These are phyloP conservation scores for Anthostomella pinea DNA, from an alignment of 2,329 filamentous ascomycete genomes.

Conservation along the genomic window DNA sequence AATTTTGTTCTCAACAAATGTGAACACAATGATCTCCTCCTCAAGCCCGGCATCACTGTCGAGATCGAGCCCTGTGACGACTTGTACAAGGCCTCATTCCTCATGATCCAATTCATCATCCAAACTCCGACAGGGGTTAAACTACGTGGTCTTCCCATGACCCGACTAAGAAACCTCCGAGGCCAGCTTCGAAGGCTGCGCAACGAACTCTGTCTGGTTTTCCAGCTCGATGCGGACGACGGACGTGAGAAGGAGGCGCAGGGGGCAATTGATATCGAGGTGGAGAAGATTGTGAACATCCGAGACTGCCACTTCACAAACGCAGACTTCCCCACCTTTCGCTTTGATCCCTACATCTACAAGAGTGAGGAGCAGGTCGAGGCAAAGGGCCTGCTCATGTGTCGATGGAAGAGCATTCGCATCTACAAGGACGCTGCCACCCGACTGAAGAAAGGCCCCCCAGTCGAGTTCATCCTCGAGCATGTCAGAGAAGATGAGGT, in stretches of 20 bases:
- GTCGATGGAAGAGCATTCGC: constrained; percentile 35
- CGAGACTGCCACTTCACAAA: constrained; percentile 34
- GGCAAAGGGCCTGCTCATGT: constrained; percentile 31
- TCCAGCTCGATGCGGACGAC: constrained; percentile 27
- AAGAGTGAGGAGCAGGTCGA: constrained; percentile 24
- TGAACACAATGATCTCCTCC: constrained; percentile 9
- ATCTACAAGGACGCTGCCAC: constrained; percentile 25
- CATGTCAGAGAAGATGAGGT: constrained; percentile 28
- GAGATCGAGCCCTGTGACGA: constrained; percentile 15
- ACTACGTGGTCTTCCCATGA: constrained; percentile 30
- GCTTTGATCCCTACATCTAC: constrained; percentile 15
- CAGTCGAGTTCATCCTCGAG: constrained; percentile 23
- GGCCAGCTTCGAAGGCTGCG: constrained; percentile 26
- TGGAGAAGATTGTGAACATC: constrained; percentile 17
- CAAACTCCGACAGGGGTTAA: constrained; percentile 11
- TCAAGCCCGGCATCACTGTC: constrained; percentile 18
- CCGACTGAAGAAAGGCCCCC: constrained; percentile 21
- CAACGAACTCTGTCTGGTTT: constrained; percentile 30
- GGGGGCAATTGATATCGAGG: constrained; percentile 26
- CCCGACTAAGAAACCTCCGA: constrained; percentile 26
- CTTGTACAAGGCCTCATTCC: constrained; percentile 22
- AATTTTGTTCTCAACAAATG: constrained; percentile 6
- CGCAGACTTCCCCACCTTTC: constrained; percentile 28
- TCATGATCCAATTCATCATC: constrained; percentile 24
- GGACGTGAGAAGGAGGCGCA: constrained; percentile 21